Conservation (phyloP, 2,329 filamentous ascomycete genomes). For the Aureobasidium sp. region DNA sequence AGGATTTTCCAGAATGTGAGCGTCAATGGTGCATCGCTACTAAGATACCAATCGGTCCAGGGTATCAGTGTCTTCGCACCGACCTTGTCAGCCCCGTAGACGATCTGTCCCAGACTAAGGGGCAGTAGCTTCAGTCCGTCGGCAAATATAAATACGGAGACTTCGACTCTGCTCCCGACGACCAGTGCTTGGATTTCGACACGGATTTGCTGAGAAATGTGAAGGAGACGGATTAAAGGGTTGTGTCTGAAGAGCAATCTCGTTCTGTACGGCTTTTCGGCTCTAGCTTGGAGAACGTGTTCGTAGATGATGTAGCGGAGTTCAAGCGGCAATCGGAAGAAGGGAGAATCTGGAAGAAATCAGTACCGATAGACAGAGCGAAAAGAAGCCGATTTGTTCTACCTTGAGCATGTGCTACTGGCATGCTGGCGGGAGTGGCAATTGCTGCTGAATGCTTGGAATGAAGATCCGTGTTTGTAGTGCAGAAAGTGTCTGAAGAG, state of each 20-base stretch:
- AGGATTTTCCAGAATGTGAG: background rate
- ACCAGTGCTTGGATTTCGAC: background rate
- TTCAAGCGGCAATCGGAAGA: background rate
- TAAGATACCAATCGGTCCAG: too few relatives aligned
- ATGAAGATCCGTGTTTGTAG: background rate
- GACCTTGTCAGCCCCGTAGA: background rate
- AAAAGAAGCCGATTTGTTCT: background rate
- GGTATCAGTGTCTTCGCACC: background rate
- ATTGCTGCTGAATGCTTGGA: background rate
- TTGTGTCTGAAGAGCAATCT: background rate
- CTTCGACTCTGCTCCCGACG: background rate
- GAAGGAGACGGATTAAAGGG: background rate
- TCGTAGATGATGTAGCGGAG: background rate
- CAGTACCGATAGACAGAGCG: background rate
- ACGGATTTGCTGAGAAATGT: background rate
- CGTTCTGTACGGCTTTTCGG: fast-evolving
- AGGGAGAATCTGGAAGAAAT: background rate
- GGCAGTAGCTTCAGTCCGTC: background rate
- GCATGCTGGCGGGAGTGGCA: background rate
- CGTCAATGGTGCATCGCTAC: background rate
- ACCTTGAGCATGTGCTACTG: background rate
- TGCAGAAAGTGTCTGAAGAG: background rate
- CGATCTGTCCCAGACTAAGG: fast-evolving
- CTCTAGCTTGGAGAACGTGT: background rate
- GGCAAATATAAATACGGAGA: fast-evolving